phyloP scores from a whole-genome alignment of 1,139 yeast species.

The Taphrina communis region DNA sequence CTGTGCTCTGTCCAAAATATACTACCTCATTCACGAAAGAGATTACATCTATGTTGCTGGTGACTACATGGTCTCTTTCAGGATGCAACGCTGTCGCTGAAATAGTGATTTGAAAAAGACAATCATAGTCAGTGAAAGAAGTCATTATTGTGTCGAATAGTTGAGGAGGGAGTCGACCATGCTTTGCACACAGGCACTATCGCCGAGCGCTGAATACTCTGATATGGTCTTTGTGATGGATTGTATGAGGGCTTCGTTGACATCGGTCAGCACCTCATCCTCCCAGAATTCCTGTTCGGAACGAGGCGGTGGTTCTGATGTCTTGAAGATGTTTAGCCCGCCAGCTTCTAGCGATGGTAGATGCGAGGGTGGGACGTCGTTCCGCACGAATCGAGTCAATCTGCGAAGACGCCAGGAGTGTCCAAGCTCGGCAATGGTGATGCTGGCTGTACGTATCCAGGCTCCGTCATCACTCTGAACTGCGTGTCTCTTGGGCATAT shows the following conservation, averaged over 20 bases:
- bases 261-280: slow-evolving; percentile 30
- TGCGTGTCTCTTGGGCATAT: not conserved
- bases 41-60: not conserved
- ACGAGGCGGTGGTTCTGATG: not conserved
- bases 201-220: not conserved
- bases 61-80: not conserved
- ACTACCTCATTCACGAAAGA: slow-evolving; percentile 3
- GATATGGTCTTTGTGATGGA: slow-evolving; percentile 5
- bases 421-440: slow-evolving; percentile 31
- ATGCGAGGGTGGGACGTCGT: not conserved
- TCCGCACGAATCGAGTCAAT: slow-evolving; percentile 19
- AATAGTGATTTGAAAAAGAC: not conserved
- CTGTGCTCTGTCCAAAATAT: not conserved
- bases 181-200: slow-evolving; percentile 1
- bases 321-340: not conserved
- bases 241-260: slow-evolving; percentile 28
- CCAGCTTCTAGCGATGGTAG: not conserved
- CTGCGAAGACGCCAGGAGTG: slow-evolving; percentile 34
- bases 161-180: slow-evolving; percentile 11
- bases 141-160: slow-evolving; percentile 5
- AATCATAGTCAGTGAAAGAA: not conserved
- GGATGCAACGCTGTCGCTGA: slow-evolving; percentile 12
- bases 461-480: not conserved
- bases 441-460: slow-evolving; percentile 28
- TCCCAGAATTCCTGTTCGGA: slow-evolving; percentile 24